Percentiles rank a stretch among this genome's conserved stretches.
Evolutionary conservation across 176 grass and related monocot species (phyloP).

Genomic region (Cenchrus fungigraminus): DNA sequence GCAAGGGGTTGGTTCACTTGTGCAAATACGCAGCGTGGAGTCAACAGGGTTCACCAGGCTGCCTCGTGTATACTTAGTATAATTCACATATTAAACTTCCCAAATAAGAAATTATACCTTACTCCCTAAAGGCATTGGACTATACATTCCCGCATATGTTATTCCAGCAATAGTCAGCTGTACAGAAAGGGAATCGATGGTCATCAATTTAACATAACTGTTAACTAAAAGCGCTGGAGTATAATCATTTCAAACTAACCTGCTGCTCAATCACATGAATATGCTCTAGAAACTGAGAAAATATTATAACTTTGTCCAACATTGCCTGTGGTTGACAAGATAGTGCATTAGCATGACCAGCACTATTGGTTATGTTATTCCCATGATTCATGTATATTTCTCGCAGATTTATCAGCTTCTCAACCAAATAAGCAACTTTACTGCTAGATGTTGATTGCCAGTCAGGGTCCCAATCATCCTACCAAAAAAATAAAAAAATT

Average conservation of each 20-base stretch:
- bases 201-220: constrained; percentile 26
- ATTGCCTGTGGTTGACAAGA: constrained; percentile 40
- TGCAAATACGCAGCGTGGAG: neutral
- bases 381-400: constrained; percentile 55
- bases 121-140: constrained; percentile 80
- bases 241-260: constrained; percentile 50
- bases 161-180: constrained; percentile 84
- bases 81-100: neutral
- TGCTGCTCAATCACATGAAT: constrained; percentile 95
- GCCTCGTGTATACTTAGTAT: neutral
- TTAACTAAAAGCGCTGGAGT: neutral
- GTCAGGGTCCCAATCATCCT: constrained; percentile 97
- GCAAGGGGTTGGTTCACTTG: neutral
- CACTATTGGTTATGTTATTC: constrained; percentile 37
- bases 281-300: constrained; percentile 99
- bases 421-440: constrained; percentile 89
- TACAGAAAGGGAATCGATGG: constrained; percentile 40
- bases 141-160: constrained; percentile 89
- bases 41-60: neutral
- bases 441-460: constrained; percentile 97
- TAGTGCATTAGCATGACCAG: constrained; percentile 40
- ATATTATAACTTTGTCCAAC: constrained; percentile 92
- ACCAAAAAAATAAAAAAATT: constrained; percentile 26
- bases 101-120: constrained; percentile 61
- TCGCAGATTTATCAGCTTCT: constrained; percentile 71